A percentile compares a stretch with the other conserved stretches of the same genome.
phyloP scores from a whole-genome alignment of 2,329 filamentous ascomycete genomes.

The Teratosphaeria gauchensis region DNA sequence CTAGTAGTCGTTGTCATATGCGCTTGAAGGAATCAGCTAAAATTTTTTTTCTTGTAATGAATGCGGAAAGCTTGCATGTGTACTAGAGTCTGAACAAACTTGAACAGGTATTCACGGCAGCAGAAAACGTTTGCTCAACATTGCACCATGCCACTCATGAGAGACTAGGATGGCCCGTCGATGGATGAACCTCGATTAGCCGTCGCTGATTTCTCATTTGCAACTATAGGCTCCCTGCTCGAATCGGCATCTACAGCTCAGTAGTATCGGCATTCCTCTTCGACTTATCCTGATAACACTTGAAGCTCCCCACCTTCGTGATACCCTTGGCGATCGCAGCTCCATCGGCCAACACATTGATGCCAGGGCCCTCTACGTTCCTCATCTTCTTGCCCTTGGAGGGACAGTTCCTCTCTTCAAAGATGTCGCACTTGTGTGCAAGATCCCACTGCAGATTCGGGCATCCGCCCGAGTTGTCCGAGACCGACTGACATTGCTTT shows the following conservation, averaged over 20 bases:
- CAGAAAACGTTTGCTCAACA: too few relatives aligned
- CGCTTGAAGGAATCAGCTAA: too few relatives aligned
- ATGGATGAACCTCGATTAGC: too few relatives aligned
- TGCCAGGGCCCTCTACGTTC: neutral
- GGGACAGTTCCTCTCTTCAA: neutral
- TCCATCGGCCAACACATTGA: neutral
- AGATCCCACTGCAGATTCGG: neutral
- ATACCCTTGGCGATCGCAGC: neutral
- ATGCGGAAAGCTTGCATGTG: too few relatives aligned
- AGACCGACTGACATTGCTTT: neutral
- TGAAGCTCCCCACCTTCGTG: neutral
- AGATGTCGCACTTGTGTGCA: neutral
- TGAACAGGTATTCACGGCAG: too few relatives aligned
- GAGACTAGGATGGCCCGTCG: too few relatives aligned
- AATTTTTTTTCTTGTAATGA: too few relatives aligned
- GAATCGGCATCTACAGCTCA: neutral
- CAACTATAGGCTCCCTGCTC: neutral
- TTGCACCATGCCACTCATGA: too few relatives aligned
- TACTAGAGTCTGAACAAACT: too few relatives aligned
- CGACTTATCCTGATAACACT: neutral
- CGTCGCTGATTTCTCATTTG: neutral
- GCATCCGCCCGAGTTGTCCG: neutral
- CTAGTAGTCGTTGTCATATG: too few relatives aligned
- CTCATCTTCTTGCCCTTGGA: neutral
- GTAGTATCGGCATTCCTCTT: neutral